These are phyloP conservation scores for Crepidotus variabilis DNA, from an alignment of 768 basidiomycete species.

Conservation along the genomic window DNA sequence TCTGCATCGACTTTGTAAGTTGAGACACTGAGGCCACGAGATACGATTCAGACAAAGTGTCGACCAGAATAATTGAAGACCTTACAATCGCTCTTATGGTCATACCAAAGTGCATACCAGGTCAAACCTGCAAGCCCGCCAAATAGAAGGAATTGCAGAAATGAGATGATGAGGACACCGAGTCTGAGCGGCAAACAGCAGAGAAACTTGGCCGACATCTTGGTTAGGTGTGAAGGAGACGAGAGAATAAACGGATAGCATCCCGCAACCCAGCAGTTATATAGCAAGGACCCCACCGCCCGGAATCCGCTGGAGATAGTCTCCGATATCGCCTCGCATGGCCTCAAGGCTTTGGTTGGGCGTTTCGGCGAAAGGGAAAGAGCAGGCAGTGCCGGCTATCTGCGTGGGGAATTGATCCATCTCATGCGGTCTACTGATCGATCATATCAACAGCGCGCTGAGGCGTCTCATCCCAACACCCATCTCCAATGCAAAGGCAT, in stretches of 20 bases:
- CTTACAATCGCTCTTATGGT: conserved; percentile 18
- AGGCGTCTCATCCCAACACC: conserved; percentile 8
- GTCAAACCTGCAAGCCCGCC: conserved; percentile 26
- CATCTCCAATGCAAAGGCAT: conserved; percentile 59
- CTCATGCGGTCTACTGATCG: conserved; percentile 11
- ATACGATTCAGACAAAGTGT: not conserved
- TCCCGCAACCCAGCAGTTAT: conserved; percentile 5
- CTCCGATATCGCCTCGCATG: not conserved
- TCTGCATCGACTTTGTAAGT: conserved; percentile 23
- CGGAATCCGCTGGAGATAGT: not conserved
- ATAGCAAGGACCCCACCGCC: not conserved
- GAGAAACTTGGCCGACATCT: conserved; percentile 37
- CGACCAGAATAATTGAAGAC: not conserved
- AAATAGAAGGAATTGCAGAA: conserved; percentile 34
- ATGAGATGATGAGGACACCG: conserved; percentile 36
- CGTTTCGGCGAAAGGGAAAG: not conserved
- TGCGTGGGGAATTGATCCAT: conserved; percentile 17
- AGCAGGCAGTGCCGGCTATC: conserved; percentile 16
- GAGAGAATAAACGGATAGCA: not conserved
- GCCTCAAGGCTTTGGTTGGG: not conserved
- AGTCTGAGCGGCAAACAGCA: conserved; percentile 41
- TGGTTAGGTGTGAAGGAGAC: conserved; percentile 4
- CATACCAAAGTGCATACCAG: conserved; percentile 26
- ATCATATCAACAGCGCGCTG: conserved; percentile 9
- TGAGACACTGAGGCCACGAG: conserved; percentile 17